Base-by-base conservation (phyloP, 2,329 filamentous ascomycete genomes). In the Stachybotrys chlorohalonatus region DNA sequence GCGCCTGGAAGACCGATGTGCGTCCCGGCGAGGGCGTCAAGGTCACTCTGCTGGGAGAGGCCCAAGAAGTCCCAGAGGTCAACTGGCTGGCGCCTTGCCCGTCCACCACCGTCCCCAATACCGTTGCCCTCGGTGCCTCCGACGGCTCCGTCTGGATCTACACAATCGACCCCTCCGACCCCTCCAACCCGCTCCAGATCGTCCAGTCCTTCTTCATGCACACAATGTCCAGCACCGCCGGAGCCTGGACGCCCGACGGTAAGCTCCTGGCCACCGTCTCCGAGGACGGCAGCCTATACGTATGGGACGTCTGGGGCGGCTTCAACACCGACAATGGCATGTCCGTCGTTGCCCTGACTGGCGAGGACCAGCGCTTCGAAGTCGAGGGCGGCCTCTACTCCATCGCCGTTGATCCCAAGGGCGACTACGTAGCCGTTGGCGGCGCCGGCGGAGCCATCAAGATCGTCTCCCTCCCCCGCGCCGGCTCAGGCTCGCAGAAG, bases 111-210 rank as follows among this genome's bases (percentile, higher is more conserved):
- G 83, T 89, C 67, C 82, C 87, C 57, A 95, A 96, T 73, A 85
- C 90, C 8, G 68, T 99, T 58, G 94, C 94, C 0, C 75, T 99
- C 7, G 94, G 94, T 55, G 91, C 91, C 39, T 88, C 82, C 42
- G 92, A 99, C 68, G 94, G 94, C 54, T 92, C 86, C 52, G 91
- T 96, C 47, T 99, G 94, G 94, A 87, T 99, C 9, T 96, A 96
- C 74, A 86, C 85, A n/a, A 80, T 97, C 64, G 86, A 92, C 69
- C 75, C 81, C 32, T 76, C 77, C 53, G 84, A 89, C 59, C 48
- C 71, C 39, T 72, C 72, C 52, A 77, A 75, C 64, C 73, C 89
- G 7, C 78, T 97, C 53, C 85, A 86, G 63, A 94, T 97, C 66
- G 80, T 95, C 6, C 90, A 96, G 74, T 87, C 87, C 31, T 96